phyloP scores from a whole-genome alignment of 2,329 filamentous ascomycete genomes.

The Cytospora piceicola region DNA sequence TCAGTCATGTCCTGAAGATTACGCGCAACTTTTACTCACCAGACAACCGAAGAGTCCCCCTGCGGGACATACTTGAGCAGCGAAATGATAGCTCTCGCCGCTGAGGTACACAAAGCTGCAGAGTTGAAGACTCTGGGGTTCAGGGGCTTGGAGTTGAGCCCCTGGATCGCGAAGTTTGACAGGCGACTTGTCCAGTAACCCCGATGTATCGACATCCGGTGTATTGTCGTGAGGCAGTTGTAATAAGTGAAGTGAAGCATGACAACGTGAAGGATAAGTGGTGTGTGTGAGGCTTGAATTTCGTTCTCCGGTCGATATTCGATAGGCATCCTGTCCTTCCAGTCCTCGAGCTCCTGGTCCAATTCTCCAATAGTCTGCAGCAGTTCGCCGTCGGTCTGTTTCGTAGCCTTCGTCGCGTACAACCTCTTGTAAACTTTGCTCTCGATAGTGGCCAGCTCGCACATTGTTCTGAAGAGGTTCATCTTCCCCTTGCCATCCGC shows the following conservation, averaged over 20 bases:
- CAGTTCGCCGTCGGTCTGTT: constrained; percentile 89
- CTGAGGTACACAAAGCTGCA: constrained; percentile 88
- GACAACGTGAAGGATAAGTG: constrained; percentile 91
- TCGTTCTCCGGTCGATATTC: constrained; percentile 98
- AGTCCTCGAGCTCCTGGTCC: constrained; percentile 85
- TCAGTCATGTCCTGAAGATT: constrained; percentile 3
- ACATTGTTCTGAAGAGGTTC: constrained; percentile 93
- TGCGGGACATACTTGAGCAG: constrained; percentile 95
- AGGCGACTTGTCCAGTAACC: constrained; percentile 97
- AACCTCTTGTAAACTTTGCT: constrained; percentile 91
- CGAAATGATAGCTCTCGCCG: constrained; percentile 89
- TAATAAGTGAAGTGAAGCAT: constrained; percentile 97
- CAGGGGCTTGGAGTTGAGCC: constrained; percentile 84
- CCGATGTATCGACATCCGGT: constrained; percentile 97
- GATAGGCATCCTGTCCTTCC: constrained; percentile 94
- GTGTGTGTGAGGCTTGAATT: constrained; percentile 90
- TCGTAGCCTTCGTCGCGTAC: constrained; percentile 90
- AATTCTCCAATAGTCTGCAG: constrained; percentile 95
- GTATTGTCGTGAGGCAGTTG: constrained; percentile 96
- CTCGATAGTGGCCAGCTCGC: constrained; percentile 87
- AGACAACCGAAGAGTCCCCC: constrained; percentile 92
- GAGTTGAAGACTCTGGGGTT: constrained; percentile 96
- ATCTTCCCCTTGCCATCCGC: constrained; percentile 88
- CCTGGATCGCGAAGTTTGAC: constrained; percentile 93
- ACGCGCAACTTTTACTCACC: constrained; percentile 60